Base-by-base conservation (phyloP, 345 rosid species). In the Bruguiera parviflora region DNA sequence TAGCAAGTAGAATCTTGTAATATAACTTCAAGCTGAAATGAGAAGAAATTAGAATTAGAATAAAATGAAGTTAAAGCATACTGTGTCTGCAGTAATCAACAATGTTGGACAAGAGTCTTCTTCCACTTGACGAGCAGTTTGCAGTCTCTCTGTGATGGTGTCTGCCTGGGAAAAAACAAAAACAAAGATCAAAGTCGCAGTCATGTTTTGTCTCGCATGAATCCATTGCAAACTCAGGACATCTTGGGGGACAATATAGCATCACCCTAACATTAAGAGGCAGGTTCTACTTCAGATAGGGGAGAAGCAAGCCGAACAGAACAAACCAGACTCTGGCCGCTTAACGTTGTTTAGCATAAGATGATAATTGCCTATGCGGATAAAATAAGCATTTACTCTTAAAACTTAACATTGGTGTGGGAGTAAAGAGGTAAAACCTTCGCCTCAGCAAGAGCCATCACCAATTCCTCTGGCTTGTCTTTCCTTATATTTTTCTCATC, bases 71-170 rank as follows among this genome's bases (percentile, higher is more conserved):
- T 21, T 39, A 21, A 67, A 77, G 64, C 83, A 72, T 80, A 94
- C 98, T 71, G 97, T 89, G 75, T 91, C 98, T 59, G 97, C 96
- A 55, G 98, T 91, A 60, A 91, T 79, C 69, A 94, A 70, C 70
- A 94, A 61, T 21, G 96, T 86, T 5, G 92, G 72, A 51, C 58
- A 64, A 78, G 70, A 67, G 73, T 84, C 86, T 7, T 85, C 76
- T 69, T 58, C 64, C 70, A 77, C 63, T 49, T 77, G 68, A 61
- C 65, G 78, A 28, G 61, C 47, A 33, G 72, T 83, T 75, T 64
- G 82, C 27, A 88, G 61, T 75, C 81, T 85, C n/a, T 85, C 81
- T 63, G 87, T 77, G 49, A 94, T 84, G 74, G 92, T 89, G 69
- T 84, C 87, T 60, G 98, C 95, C 96, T 92, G 77, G 39, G 66